Evolutionary conservation across 176 grass and related monocot genomes (phyloP), one percentile per base, ranked within the genome.

Genomic region (Triticum turgidum): DNA sequence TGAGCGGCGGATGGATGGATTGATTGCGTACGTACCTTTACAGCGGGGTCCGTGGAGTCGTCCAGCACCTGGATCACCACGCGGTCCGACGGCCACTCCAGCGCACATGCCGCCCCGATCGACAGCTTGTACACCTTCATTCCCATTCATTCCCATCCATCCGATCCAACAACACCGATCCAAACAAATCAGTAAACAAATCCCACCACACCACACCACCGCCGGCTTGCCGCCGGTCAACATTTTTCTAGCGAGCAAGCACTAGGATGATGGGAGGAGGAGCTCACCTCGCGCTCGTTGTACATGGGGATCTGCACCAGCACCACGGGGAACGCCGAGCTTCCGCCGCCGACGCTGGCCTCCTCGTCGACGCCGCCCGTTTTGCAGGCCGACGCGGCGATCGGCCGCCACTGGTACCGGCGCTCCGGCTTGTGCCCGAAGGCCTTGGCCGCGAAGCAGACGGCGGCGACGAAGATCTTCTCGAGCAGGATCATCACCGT

Each of bases 261-360:
- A 45, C 42, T 12, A 45, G 42, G 42, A 44, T 11, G 42, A 44
- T 11, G 2, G 42, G 42, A 44, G 42, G 0, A 3, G 44, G 12
- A 17, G 14, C 49, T 78, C 72, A 96, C 97, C 92, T 99, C 94
- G 13, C 79, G 90, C 88, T 99, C 97, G 83, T 99, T 99, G 90
- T 91, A 99, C 97, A 99, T 99, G 52, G 94, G 97, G 82, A 99
- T 99, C 83, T 99, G 97, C 77, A 99, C 97, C 5, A 99, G 90
- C 80, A 99, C 97, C 89, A 91, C 88, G 20, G 97, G 97, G 84
- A 79, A 87, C 45, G 56, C 80, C 10, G 39, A 4, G 51, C 6
- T 32, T 29, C 9, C 74, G 62, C 1, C 79, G 49, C 1, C 29
- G 38, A 9, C 38, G 75, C 2, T 68, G 34, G 80, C 21, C 76